A percentile compares a stretch with the other conserved stretches of the same genome.
These are phyloP conservation scores for Globisporangium nunn DNA, from an alignment of 352 stramenopile species.

Conservation along the genomic window DNA sequence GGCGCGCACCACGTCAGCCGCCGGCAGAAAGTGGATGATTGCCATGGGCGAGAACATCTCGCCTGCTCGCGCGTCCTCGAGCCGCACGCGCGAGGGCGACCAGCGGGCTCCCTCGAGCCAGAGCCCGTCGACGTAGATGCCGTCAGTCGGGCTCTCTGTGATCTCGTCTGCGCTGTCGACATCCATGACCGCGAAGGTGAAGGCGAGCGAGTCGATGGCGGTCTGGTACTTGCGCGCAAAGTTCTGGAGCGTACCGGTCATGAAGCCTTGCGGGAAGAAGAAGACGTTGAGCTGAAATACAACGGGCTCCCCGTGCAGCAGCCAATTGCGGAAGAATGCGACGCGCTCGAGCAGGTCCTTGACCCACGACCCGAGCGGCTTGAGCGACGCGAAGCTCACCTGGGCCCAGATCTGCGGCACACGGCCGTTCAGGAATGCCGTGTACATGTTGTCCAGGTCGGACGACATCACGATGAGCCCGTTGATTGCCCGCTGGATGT, in stretches of 20 bases:
- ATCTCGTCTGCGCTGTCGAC: constrained; percentile 51
- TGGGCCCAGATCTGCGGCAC: constrained; percentile 85
- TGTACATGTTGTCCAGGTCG: constrained; percentile 96
- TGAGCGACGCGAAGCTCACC: constrained; percentile 91
- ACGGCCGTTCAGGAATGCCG: constrained; percentile 86
- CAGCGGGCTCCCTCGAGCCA: constrained; percentile 87
- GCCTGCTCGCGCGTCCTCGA: constrained; percentile 82
- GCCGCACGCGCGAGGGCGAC: constrained; percentile 48
- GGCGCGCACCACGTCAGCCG: constrained; percentile 60
- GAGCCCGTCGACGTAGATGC: constrained; percentile 90
- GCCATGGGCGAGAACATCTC: constrained; percentile 92
- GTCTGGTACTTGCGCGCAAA: constrained; percentile 92
- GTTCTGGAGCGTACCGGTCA: constrained; percentile 92
- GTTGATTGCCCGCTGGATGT: constrained; percentile 80
- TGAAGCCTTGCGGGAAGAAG: constrained; percentile 90
- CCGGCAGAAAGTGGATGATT: constrained; percentile 88
- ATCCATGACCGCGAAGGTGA: constrained; percentile 86
- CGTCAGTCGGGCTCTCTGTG: constrained; percentile 67
- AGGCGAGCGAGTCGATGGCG: constrained; percentile 91
- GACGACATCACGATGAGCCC: constrained; percentile 91
- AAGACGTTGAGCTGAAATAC: constrained; percentile 90
- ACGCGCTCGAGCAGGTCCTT: constrained; percentile 86
- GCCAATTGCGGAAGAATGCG: constrained; percentile 89
- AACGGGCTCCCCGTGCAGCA: constrained; percentile 85
- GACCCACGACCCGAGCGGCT: constrained; percentile 90